Base-by-base conservation (phyloP, 768 basidiomycete species). In the Boletus rex-veris region DNA sequence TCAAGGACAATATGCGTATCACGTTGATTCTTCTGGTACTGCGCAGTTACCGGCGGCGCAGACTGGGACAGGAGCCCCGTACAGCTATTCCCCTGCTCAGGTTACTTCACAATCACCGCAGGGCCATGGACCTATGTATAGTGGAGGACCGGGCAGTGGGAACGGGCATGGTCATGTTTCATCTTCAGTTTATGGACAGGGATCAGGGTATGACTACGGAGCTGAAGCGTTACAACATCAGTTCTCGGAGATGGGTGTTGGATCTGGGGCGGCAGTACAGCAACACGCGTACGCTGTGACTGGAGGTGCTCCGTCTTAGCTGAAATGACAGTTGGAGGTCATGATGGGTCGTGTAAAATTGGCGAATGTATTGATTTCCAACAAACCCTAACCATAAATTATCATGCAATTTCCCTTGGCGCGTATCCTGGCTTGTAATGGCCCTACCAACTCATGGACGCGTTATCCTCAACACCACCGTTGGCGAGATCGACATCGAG, bases 381-480 rank as follows among this genome's bases (percentile, higher is more conserved):
- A 42, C 30, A 63, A 60, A 64, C 61, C 64, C 53, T 64, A 66
- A 66, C 61, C 58, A 43, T 52, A 57, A 49, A 19, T 38, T 38
- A 45, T 41, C 6, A 45, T 41, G 7, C n/a, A 11, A 53, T 19
- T 42, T 59, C 16, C 6, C 12, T 51, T 24, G 15, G 16, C 41
- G 21, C 47, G 30, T 9, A 5, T 30, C 1, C 31, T 31, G 31
- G 33, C 43, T 50, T 24, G 55, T 26, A 28, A 92, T 92, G 91
- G 86, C 89, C 33, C 78, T 93, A 31, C 90, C 92, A 19, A 94
- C 92, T 3, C 79, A 84, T 54, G 94, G 92, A 43, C 84, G 90
- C 53, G 89, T 96, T 38, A 84, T 96, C 37, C 74, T 98, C 47
- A 85, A 92, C 47, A 97, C 94, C 0, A 95, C 92, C 1, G 88